Evolutionary conservation across 352 stramenopile species (phyloP).

Genomic region (Phytophthora crassamura): DNA sequence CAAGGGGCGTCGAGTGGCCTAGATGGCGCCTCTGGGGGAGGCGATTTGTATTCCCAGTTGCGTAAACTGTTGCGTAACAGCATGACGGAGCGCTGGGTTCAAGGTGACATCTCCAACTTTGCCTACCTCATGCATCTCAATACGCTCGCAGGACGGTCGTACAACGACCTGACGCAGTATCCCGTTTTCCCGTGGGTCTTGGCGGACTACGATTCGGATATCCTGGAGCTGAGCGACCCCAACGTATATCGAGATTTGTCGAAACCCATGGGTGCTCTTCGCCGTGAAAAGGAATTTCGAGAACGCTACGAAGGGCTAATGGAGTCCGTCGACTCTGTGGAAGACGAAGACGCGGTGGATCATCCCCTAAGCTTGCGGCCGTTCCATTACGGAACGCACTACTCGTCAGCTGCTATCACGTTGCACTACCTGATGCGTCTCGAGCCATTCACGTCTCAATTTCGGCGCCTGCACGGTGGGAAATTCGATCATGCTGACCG

Average conservation of each 20-base stretch:
- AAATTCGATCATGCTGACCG: constrained; percentile 99
- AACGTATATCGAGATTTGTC: constrained; percentile 94
- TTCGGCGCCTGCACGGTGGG: constrained; percentile 94
- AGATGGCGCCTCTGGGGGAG: constrained; percentile 48
- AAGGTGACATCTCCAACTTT: constrained; percentile 87
- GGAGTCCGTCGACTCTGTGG: constrained; percentile 36
- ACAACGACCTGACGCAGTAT: constrained; percentile 99
- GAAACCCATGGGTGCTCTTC: constrained; percentile 98
- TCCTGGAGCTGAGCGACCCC: constrained; percentile 94
- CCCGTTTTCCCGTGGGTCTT: constrained; percentile 98
- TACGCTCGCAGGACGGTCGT: constrained; percentile 95
- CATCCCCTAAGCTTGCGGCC: constrained; percentile 61
- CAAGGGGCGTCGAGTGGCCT: constrained; percentile 69
- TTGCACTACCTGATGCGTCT: constrained; percentile 98
- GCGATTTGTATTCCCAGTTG: constrained; percentile 74
- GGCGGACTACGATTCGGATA: constrained; percentile 93
- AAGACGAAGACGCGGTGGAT: constrained; percentile 19
- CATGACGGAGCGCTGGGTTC: constrained; percentile 82
- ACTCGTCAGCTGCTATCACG: constrained; percentile 94
- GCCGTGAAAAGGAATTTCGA: constrained; percentile 86
- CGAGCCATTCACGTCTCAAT: constrained; percentile 96
- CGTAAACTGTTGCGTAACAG: constrained; percentile 74
- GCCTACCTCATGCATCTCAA: constrained; percentile 98
- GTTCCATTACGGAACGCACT: constrained; percentile 97
- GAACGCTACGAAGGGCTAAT: constrained; percentile 67